Evolutionary conservation across 2,329 filamentous ascomycete genomes (phyloP), one percentile per base, ranked within the genome.

Genomic region (Magnaporthiopsis rhizophila): DNA sequence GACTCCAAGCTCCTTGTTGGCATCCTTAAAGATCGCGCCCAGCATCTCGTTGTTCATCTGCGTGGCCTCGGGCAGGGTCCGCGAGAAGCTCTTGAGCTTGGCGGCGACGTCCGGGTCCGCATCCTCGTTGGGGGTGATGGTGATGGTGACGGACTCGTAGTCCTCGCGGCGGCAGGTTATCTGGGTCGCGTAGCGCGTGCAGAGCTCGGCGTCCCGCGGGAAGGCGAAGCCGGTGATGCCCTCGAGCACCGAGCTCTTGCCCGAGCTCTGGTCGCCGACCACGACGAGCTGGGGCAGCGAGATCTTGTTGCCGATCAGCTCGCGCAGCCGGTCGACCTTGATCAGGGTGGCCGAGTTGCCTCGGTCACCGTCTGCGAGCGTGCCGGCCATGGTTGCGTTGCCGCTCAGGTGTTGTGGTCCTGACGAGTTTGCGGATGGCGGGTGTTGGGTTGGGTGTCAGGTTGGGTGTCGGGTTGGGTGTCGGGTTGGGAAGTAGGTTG

Each of bases 211-310:
- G 0, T 69, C 74, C 1, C 78, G 75, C 5, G 81, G 81, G 56
- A 83, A 81, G 0, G 76, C 75, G 45, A 83, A 80, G 0, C 78
- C 79, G 0, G 81, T 83, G 38, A 84, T 66, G 24, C 77, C 92
- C 72, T 95, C 90, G 36, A 95, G 79, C 24, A 95, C 89, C 1
- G 90, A 94, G 74, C 89, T 92, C 79, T 96, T 96, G 71, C 91
- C 91, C 58, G 90, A 92, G 0, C 89, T 93, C 72, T 95, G 91
- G 69, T 91, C 92, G 66, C 91, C 91, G 12, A 94, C 90, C 9
- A 93, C 91, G 50, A 89, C 89, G 69, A 95, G 90, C 78, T 68
- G 65, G 12, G 72, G 72, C 0, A 74, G 65, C 18, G 72, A 68
- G 1, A 73, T 66, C 0, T 69, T 56, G 2, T 67, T 61, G 9